phyloP scores from a whole-genome alignment of 1,139 yeast species.

The Sugiyamaella xylanicola region DNA sequence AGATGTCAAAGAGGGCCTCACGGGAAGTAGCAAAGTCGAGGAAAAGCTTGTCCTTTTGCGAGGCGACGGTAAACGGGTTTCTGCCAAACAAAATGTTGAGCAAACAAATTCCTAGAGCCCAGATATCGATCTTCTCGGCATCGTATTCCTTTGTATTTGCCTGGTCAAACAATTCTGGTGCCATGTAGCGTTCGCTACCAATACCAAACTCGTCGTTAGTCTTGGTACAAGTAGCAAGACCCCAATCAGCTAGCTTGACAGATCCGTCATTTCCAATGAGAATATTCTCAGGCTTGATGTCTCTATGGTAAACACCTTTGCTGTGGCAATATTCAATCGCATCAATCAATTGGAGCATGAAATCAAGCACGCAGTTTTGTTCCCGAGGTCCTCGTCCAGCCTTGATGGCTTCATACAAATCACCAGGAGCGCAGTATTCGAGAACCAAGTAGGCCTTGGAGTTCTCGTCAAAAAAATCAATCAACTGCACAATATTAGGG shows the following conservation, averaged over 20 bases:
- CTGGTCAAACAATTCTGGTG: constrained; percentile 75
- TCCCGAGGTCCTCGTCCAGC: constrained; percentile 69
- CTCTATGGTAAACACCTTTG: constrained; percentile 77
- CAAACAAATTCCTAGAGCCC: constrained; percentile 90
- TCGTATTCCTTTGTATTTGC: constrained; percentile 64
- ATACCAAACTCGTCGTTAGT: constrained; percentile 80
- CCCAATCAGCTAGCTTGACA: constrained; percentile 89
- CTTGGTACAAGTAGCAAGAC: constrained; percentile 72
- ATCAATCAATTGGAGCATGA: constrained; percentile 71
- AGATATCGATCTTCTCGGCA: constrained; percentile 84
- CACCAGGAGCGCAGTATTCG: constrained; percentile 91
- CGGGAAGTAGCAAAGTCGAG: constrained; percentile 84
- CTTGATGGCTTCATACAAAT: constrained; percentile 88
- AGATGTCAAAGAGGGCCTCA: constrained; percentile 89
- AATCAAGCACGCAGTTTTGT: constrained; percentile 67
- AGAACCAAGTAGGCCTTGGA: constrained; percentile 59
- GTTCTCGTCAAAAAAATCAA: constrained; percentile 73
- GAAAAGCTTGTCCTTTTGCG: constrained; percentile 81
- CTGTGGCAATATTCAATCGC: constrained; percentile 80
- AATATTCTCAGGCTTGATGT: constrained; percentile 87
- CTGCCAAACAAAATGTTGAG: constrained; percentile 86
- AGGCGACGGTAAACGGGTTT: constrained; percentile 84
- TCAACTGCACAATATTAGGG: constrained; percentile 58
- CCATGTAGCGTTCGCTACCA: constrained; percentile 96
- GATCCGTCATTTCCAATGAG: constrained; percentile 68